phyloP scores from a whole-genome alignment of 2,329 filamentous ascomycete genomes.

The Thyridium curvatum region DNA sequence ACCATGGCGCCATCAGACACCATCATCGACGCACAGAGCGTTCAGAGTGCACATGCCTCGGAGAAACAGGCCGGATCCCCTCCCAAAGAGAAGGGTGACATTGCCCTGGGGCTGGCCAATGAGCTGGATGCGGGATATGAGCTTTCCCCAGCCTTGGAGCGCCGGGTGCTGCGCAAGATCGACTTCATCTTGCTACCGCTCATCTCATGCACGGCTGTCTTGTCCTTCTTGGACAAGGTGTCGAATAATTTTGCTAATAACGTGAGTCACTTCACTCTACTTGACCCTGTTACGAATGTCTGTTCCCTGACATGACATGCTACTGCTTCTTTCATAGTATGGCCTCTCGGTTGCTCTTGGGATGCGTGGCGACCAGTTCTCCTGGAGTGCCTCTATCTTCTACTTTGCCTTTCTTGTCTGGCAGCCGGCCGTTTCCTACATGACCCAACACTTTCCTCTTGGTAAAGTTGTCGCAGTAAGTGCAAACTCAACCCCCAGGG shows the following conservation, averaged over 20 bases:
- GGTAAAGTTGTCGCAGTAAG: neutral
- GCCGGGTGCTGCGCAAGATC: too few relatives aligned
- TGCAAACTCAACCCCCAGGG: too few relatives aligned
- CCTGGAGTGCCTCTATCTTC: slow-evolving; percentile 1
- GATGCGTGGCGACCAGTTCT: slow-evolving; percentile 1
- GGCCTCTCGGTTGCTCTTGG: neutral
- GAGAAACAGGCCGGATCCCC: too few relatives aligned
- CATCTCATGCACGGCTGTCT: slow-evolving; percentile 1
- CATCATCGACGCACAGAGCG: neutral
- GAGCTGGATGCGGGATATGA: slow-evolving; percentile 1
- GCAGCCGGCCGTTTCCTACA: slow-evolving; percentile 1
- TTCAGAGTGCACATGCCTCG: neutral
- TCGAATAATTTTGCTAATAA: slow-evolving; percentile 1
- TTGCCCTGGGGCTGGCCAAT: neutral
- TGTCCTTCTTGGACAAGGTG: slow-evolving; percentile 1
- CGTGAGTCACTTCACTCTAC: neutral
- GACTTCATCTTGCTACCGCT: neutral
- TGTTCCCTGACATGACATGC: too few relatives aligned
- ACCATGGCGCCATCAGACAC: neutral
- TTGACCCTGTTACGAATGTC: too few relatives aligned
- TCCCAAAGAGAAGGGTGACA: neutral
- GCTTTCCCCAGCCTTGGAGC: neutral
- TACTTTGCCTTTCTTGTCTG: neutral
- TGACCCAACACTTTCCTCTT: neutral
- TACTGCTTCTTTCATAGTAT: too few relatives aligned